Base-by-base conservation (phyloP, 1,284 basidiomycete genomes). In the Boletellus deceptivus region DNA sequence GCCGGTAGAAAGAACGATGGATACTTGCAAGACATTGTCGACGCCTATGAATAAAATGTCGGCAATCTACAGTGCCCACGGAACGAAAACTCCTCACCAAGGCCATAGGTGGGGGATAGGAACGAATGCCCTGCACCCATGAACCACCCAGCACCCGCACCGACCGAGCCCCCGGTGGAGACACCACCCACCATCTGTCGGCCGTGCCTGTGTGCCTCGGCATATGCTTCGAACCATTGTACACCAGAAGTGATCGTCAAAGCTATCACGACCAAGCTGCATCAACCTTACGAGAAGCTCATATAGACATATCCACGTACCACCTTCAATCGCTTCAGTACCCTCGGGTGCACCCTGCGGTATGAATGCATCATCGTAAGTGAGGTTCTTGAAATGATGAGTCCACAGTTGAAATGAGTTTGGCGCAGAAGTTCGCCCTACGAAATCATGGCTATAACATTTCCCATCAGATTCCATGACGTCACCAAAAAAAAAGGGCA, bases 191-290 rank as follows among this genome's bases (percentile, higher is more conserved):
- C 29, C 11, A 31, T 31, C 29, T 31, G 29, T 31, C 29, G 29
- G 11, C 29, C 29, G 5, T 31, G 29, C 6, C 62, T 55, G 16
- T 71, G 60, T 1, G 64, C 71, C 11, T 69, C 71, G 20, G 60
- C 58, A 55, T 75, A 75, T 0, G 72, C 74, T 48, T 77, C 73
- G 29, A 62, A 50, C 71, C 75, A 78, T 55, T 75, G 72, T 11
- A 75, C 75, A 4, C 76, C 77, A 27, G 73, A 72, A 29, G 69
- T 72, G 34, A 78, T 50, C 6, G 73, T 75, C 13, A 76, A 58
- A 54, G 65, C 73, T 60, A n/a, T 17, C 17, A 8, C 29, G 10
- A 3, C 29, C 29, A 25, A 38, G 40, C n/a, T 20, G 37, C 17
- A 11, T 37, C 36, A 37, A 18, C 18, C 10, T 17, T n/a, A 20